Percentiles rank a stretch among this genome's conserved stretches.
Conservation (phyloP, 2,329 filamentous ascomycete genomes). For the Cryphonectria naterciae region DNA sequence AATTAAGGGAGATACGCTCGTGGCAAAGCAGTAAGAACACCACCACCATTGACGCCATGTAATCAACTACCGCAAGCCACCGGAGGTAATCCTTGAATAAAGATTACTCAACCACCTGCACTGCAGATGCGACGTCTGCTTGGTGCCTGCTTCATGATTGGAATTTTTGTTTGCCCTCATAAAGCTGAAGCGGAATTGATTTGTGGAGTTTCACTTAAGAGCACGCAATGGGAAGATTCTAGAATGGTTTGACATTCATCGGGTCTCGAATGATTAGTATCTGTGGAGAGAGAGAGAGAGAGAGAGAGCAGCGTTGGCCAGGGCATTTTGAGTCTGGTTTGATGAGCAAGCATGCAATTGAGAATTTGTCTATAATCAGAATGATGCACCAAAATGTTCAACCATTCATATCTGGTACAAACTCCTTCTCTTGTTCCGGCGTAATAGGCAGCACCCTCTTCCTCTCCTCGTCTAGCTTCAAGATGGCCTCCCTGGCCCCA, state of each 20-base stretch:
- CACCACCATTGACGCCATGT: background rate
- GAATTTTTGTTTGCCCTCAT: background rate
- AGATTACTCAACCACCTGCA: constrained; percentile 1
- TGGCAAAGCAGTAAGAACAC: background rate
- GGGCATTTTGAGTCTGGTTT: background rate
- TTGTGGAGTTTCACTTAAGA: background rate
- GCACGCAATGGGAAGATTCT: background rate
- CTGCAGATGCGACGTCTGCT: background rate
- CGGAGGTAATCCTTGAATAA: background rate
- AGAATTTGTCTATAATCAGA: background rate
- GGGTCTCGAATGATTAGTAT: background rate
- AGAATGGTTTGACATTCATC: too few relatives aligned
- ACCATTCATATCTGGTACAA: background rate
- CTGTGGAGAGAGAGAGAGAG: background rate
- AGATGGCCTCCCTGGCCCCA: constrained; percentile 27
- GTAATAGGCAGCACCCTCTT: constrained; percentile 22
- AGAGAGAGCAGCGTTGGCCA: background rate
- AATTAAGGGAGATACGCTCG: background rate
- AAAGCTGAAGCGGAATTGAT: background rate
- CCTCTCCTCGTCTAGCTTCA: constrained; percentile 26
- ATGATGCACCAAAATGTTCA: background rate
- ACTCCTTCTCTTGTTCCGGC: constrained; percentile 21
- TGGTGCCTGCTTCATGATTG: background rate
- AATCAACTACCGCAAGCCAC: background rate
- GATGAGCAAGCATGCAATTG: background rate